Evolutionary conservation across 306 rosid genomes (phyloP).

Genomic region (Sicyos baderoa): DNA sequence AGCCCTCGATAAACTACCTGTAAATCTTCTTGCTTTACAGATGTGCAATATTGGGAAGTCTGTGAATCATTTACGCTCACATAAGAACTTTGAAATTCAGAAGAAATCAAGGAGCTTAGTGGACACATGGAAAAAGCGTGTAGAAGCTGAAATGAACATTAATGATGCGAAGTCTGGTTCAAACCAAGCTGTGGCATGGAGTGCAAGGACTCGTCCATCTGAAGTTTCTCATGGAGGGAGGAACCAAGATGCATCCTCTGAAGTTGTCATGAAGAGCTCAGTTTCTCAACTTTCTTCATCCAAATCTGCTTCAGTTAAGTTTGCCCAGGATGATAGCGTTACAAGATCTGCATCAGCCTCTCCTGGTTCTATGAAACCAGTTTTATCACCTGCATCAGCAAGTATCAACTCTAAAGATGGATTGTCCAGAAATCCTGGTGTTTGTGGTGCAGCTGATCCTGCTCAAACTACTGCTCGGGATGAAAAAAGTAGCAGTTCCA

Average conservation of each 20-base stretch:
- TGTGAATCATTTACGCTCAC: slow-evolving; percentile 66
- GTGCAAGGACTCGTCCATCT: slow-evolving; percentile 36
- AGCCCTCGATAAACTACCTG: slow-evolving; percentile 87
- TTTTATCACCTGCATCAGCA: slow-evolving; percentile 29
- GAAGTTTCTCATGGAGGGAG: slow-evolving; percentile 60
- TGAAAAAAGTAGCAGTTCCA: slow-evolving; percentile 81
- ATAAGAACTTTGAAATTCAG: slow-evolving; percentile 79
- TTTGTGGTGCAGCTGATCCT: slow-evolving; percentile 40
- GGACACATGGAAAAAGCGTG: slow-evolving; percentile 90
- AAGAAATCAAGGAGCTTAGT: slow-evolving; percentile 77
- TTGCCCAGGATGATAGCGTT: slow-evolving; percentile 40
- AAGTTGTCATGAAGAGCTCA: slow-evolving; percentile 49
- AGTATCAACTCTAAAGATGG: slow-evolving; percentile 50
- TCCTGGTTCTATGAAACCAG: slow-evolving; percentile 45
- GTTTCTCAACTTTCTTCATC: slow-evolving; percentile 36
- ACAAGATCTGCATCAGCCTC: slow-evolving; percentile 52
- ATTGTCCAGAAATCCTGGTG: slow-evolving; percentile 32
- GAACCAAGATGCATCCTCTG: slow-evolving; percentile 48
- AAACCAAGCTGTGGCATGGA: slow-evolving; percentile 54
- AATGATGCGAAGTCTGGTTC: slow-evolving; percentile 55
- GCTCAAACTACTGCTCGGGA: slow-evolving; percentile 56
- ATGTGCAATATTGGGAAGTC: slow-evolving; percentile 84
- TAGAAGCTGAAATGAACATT: slow-evolving; percentile 80
- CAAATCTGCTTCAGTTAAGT: slow-evolving; percentile 48
- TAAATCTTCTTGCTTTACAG: slow-evolving; percentile 70